Evolutionary conservation across 805 yeast genomes (phyloP).

Genomic region (Wickerhamomyces mucosus): DNA sequence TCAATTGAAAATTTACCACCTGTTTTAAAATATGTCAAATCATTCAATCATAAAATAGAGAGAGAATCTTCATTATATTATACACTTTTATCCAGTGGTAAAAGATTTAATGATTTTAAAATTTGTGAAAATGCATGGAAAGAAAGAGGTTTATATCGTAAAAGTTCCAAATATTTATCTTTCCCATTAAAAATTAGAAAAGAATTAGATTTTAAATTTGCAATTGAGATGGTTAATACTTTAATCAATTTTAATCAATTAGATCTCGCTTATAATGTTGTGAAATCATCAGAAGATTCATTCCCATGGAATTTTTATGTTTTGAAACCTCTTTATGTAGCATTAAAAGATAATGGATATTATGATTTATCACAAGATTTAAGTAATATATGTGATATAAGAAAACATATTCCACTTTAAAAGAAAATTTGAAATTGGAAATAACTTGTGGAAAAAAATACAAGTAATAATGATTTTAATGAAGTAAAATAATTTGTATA

Average conservation of each 20-base stretch:
- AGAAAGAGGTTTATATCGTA: conserved; percentile 70
- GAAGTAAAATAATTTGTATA: no score
- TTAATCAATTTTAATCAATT: conserved; percentile 33
- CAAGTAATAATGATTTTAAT: no score
- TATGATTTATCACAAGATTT: conserved; percentile 21
- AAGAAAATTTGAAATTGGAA: conserved; percentile 1
- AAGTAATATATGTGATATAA: conserved; percentile 22
- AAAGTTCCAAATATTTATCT: conserved; percentile 37
- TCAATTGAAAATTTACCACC: conserved; percentile 13
- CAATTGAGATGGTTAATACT: conserved; percentile 55
- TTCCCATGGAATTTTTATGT: conserved; percentile 58
- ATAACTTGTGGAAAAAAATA: background rate
- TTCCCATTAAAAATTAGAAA: conserved; percentile 30
- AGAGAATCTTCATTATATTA: conserved; percentile 13
- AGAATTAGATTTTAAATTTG: conserved; percentile 55
- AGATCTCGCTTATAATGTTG: conserved; percentile 55
- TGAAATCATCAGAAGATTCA: conserved; percentile 55
- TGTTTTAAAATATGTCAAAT: conserved; percentile 5
- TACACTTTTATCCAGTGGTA: conserved; percentile 40
- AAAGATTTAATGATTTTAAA: conserved; percentile 38
- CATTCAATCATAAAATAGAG: conserved; percentile 7
- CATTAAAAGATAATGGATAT: conserved; percentile 37
- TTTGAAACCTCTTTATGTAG: conserved; percentile 31
- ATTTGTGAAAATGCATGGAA: conserved; percentile 65
- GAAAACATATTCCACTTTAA: no score